phyloP scores from a whole-genome alignment of 768 basidiomycete species.

The Mycena sanguinolenta region DNA sequence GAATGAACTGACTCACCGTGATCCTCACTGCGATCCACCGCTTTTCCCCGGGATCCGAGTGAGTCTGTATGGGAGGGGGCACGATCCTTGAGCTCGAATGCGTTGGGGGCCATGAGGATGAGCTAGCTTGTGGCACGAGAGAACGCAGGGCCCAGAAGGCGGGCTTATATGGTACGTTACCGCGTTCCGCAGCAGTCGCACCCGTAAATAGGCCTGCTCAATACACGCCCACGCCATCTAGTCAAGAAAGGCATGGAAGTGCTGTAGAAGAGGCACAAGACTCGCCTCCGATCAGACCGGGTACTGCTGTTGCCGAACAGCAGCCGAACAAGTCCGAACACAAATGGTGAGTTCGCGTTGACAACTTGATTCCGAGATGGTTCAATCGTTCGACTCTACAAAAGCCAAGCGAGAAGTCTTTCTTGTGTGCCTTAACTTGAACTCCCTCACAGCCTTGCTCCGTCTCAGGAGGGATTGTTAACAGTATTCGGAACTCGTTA shows the following conservation, averaged over 20 bases:
- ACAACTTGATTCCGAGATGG: too few species aligned
- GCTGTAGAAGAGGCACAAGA: neutral
- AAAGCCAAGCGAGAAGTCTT: too few species aligned
- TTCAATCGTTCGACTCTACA: too few species aligned
- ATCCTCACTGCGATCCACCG: conserved; percentile 13
- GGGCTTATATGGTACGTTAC: conserved; percentile 22
- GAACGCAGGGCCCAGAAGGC: neutral
- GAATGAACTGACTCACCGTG: neutral
- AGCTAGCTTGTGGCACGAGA: neutral
- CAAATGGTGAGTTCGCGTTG: too few species aligned
- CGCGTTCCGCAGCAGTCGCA: conserved; percentile 21
- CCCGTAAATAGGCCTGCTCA: neutral
- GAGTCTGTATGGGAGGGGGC: conserved; percentile 15
- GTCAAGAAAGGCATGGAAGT: neutral
- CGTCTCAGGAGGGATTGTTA: too few species aligned
- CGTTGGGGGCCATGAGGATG: conserved; percentile 8
- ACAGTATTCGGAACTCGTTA: too few species aligned
- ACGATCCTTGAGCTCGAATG: conserved; percentile 25
- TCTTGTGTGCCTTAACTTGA: too few species aligned
- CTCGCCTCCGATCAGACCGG: neutral
- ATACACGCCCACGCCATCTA: neutral
- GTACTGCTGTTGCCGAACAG: neutral
- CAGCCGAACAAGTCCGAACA: neutral
- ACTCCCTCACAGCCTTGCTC: too few species aligned
- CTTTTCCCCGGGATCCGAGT: conserved; percentile 20